Percentiles rank a stretch among this genome's conserved stretches.
These are phyloP conservation scores for Rhynchospora pubera DNA, from an alignment of 176 grass and related monocot species.

Conservation along the genomic window DNA sequence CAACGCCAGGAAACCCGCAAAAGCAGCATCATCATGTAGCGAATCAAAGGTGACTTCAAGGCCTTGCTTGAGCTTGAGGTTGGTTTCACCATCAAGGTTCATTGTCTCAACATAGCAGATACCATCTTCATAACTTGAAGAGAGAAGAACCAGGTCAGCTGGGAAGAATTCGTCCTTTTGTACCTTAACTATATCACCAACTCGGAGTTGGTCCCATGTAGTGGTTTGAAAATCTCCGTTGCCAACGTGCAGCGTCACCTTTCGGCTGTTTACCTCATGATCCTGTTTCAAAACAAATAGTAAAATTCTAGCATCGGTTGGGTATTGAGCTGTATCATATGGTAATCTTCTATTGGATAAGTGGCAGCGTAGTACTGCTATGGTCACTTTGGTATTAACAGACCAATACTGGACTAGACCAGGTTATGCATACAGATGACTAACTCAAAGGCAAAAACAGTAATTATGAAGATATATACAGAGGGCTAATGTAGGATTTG, in stretches of 20 bases:
- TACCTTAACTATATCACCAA: slow-evolving; percentile 96
- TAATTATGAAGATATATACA: background rate
- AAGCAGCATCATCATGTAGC: slow-evolving; percentile 48
- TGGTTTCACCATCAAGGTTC: slow-evolving; percentile 98
- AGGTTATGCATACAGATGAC: background rate
- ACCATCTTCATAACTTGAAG: slow-evolving; percentile 84
- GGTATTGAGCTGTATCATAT: background rate
- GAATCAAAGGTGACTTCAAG: slow-evolving; percentile 56
- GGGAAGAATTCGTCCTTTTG: slow-evolving; percentile 96
- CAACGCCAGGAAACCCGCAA: slow-evolving; percentile 41
- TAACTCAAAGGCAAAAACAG: background rate
- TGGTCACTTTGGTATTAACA: background rate
- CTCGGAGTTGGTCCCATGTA: slow-evolving; percentile 74
- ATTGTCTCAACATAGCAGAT: slow-evolving; percentile 98
- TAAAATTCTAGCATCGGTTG: background rate
- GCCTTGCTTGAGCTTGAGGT: slow-evolving; percentile 94
- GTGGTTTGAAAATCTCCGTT: slow-evolving; percentile 53
- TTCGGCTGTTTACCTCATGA: slow-evolving; percentile 79
- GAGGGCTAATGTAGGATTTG: background rate
- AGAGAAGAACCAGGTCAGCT: slow-evolving; percentile 93
- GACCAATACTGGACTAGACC: background rate
- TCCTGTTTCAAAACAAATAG: slow-evolving; percentile 39
- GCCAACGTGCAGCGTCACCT: slow-evolving; percentile 56
- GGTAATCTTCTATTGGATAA: background rate
- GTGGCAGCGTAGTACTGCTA: background rate